Base-by-base conservation (phyloP, 148 eudicot genomes). In the Persicaria tinctoria region DNA sequence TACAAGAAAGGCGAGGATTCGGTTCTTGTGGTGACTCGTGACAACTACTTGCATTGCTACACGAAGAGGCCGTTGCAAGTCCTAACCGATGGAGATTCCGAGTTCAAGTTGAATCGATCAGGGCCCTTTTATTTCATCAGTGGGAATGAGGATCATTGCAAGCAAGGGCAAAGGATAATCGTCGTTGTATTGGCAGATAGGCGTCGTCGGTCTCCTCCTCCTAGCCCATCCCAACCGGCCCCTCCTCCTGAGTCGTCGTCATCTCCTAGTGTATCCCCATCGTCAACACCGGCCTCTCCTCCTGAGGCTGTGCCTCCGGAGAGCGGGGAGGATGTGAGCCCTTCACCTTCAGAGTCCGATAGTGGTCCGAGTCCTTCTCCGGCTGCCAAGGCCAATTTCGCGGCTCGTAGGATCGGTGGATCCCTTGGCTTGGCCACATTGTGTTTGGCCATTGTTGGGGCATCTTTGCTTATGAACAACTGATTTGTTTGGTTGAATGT, bases 41-140 rank as follows among this genome's bases (percentile, higher is more conserved):
- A 82, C 13, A 86, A 88, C 73, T 91, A 85, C 78, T 75, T 75
- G 69, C 53, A 45, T 8, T 91, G 97, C 78, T 78, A 80, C 76
- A 70, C 79, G 4, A 74, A 72, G 8, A 76, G 75, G 16, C 88
- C 97, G 5, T 74, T 86, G 18, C 57, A 50, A 46, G 78, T 79
- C 59, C 4, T 86, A 49, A 84, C 80, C 0, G 83, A 76, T 18
- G 88, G 85, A 0, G 75, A 84, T 14, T 84, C 88, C 0, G 63
- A 72, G 60, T 84, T 79, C 86, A 89, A 75, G 76, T 84, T 91
- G 38, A 78, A 80, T n/a, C 84, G 89, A 11, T 89, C 97, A 0
- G 97, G 97, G 6, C 88, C 92, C 1, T 85, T 87, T 76, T 89
- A 74, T 75, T 91, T 91, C 85, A 88, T 91, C 63, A 85, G 84